Base-by-base conservation (phyloP, 2,329 filamentous ascomycete species). In the Fusarium palustre region DNA sequence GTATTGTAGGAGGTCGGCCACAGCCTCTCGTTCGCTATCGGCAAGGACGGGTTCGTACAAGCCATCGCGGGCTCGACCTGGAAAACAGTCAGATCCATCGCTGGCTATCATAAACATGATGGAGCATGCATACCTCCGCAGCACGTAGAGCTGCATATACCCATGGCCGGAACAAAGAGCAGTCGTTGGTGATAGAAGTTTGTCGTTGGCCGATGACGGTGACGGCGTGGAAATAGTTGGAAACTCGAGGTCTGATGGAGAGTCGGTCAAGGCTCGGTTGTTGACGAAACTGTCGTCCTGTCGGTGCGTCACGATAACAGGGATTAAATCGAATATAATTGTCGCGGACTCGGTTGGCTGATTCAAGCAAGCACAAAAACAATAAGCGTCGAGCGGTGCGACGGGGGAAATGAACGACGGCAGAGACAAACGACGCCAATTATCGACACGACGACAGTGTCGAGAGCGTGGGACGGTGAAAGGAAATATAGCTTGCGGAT, bases 11-110 rank as follows among this genome's bases (percentile, higher is more conserved):
- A 99, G 86, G 79, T 99, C 96, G 71, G 96, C 94, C 57, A 99
- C 96, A 57, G 96, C 96, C 84, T 98, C 96, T 76, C 96, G 90
- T 83, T 99, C 96, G 82, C 92, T 97, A 78, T 99, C 96, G 75
- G 94, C 94, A 67, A 99, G 88, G 59, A 96, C 92, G 54, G 92
- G 91, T 79, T 96, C 92, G 79, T 95, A 94, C 70, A 93, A 86
- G 72, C 90, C 90, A 86, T 95, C 92, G 80, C 90, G 90, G 80
- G 91, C 88, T 82, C 90, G 91, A 77, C 90, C 92, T 92, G 47
- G 59, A 46, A 28, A 60, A 49, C 36, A 55, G 67, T 69, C 63
- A 69, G 67, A 68, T 59, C 59, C 52, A 63, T 41, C 22, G 50
- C 22, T 28, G 36, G 13, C 22, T 20, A 20, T 64, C 28, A 61